A percentile compares a stretch with the other conserved stretches of the same genome.
Evolutionary conservation across 2,329 filamentous ascomycete genomes (phyloP).

Genomic region (Hypoxylon sp.): DNA sequence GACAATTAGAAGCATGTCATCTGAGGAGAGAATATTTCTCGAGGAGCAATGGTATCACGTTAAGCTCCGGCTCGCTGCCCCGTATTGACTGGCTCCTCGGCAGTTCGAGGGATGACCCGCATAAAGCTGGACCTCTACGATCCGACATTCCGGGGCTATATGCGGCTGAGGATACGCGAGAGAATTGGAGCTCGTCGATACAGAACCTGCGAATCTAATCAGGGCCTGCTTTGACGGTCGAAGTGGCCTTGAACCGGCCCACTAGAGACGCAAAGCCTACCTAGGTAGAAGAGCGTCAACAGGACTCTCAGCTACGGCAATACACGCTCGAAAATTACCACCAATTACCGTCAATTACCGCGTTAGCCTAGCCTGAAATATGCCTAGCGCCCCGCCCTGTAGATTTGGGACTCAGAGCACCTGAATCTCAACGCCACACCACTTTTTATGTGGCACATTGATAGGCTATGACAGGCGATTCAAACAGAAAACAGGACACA

Average conservation of each 20-base stretch:
- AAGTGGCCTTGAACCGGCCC: neutral
- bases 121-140: constrained; percentile 9
- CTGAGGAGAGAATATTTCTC: neutral
- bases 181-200: neutral
- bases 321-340: too few relatives aligned
- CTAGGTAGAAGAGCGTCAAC: too few relatives aligned
- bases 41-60: constrained; percentile 9
- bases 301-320: too few relatives aligned
- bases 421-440: constrained; percentile 9
- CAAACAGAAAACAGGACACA: neutral
- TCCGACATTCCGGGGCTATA: constrained; percentile 28
- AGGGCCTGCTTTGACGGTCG: constrained; percentile 7
- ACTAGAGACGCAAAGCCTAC: too few relatives aligned
- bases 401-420: neutral
- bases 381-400: constrained; percentile 11
- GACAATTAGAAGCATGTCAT: neutral
- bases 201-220: constrained; percentile 15
- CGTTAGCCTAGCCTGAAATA: neutral
- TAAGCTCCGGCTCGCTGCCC: constrained; percentile 9
- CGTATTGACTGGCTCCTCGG: neutral
- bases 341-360: too few relatives aligned
- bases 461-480: constrained; percentile 2
- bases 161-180: constrained; percentile 8
- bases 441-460: neutral
- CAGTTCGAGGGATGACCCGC: neutral